phyloP scores from a whole-genome alignment of 1,284 basidiomycete species.

The Quambalaria eucalypti region DNA sequence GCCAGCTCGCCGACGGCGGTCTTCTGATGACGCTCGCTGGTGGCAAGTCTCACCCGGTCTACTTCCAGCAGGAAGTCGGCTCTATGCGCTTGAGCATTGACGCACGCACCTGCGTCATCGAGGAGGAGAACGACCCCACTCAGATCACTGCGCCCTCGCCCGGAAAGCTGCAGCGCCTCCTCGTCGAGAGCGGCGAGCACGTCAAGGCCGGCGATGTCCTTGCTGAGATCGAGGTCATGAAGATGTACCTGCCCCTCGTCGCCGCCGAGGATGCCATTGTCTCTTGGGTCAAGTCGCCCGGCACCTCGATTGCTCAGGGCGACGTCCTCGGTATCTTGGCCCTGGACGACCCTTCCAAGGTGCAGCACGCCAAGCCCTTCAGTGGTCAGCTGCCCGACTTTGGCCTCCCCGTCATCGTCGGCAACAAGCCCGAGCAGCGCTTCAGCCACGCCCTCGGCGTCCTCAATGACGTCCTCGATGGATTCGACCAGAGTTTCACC shows the following conservation, averaged over 20 bases:
- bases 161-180: conserved; percentile 88
- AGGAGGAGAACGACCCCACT: conserved; percentile 98
- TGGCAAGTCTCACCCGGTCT: conserved; percentile 91
- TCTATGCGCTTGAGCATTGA: conserved; percentile 70
- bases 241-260: conserved; percentile 55
- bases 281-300: conserved; percentile 86
- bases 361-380: conserved; percentile 97
- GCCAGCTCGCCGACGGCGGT: conserved; percentile 88
- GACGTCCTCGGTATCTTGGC: conserved; percentile 96
- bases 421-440: conserved; percentile 83
- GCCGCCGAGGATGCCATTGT: conserved; percentile 84
- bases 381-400: conserved; percentile 65
- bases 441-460: conserved; percentile 67
- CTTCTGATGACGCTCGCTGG: conserved; percentile 74
- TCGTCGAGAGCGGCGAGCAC: conserved; percentile 95
- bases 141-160: conserved; percentile 92
- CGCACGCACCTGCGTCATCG: conserved; percentile 92
- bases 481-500: conserved; percentile 41
- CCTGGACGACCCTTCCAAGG: conserved; percentile 89
- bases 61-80: conserved; percentile 95
- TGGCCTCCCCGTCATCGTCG: conserved; percentile 70
- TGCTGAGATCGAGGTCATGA: conserved; percentile 77
- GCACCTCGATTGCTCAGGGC: conserved; percentile 90
- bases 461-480: conserved; percentile 67
- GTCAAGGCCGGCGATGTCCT: conserved; percentile 91